A percentile compares a stretch with the other conserved stretches of the same genome.
These are phyloP conservation scores for Multifurca ochricompacta DNA, from an alignment of 768 basidiomycete species.

Conservation along the genomic window DNA sequence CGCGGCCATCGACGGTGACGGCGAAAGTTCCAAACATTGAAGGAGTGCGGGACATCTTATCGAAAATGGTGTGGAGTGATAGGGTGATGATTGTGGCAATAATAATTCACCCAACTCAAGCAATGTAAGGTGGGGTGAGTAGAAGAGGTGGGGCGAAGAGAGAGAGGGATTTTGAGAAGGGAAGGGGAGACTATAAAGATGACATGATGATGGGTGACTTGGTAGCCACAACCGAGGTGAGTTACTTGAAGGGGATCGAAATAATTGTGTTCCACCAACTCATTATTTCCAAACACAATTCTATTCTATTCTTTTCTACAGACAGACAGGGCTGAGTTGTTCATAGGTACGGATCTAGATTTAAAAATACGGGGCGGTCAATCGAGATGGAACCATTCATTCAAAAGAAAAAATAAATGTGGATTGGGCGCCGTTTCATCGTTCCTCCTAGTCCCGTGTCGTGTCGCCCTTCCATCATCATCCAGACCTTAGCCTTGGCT, in stretches of 20 bases:
- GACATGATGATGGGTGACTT: slow-evolving; percentile 15
- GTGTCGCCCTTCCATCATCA: too few relatives aligned
- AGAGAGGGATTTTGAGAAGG: neutral
- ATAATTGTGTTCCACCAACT: slow-evolving; percentile 18
- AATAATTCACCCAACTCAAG: neutral
- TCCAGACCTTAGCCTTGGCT: neutral
- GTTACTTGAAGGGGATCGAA: slow-evolving; percentile 21
- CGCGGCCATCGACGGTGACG: slow-evolving; percentile 5
- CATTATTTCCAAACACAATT: slow-evolving; percentile 11
- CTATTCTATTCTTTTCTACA: too few relatives aligned
- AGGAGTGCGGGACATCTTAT: slow-evolving; percentile 14
- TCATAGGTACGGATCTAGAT: slow-evolving; percentile 17
- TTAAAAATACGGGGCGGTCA: slow-evolving; percentile 2
- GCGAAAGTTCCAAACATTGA: slow-evolving; percentile 17
- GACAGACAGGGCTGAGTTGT: too few relatives aligned
- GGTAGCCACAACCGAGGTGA: slow-evolving; percentile 21
- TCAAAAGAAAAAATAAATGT: too few relatives aligned
- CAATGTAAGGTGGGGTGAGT: neutral
- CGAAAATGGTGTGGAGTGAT: neutral
- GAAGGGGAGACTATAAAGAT: slow-evolving; percentile 19
- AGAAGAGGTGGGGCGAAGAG: slow-evolving; percentile 6
- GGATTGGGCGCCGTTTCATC: slow-evolving; percentile 12
- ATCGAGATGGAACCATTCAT: slow-evolving; percentile 13
- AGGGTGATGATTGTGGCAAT: neutral
- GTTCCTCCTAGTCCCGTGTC: slow-evolving; percentile 12